A percentile compares a stretch with the other conserved stretches of the same genome.
Evolutionary conservation across 176 grass and related monocot species (phyloP).

Genomic region (Eragrostis curvula): DNA sequence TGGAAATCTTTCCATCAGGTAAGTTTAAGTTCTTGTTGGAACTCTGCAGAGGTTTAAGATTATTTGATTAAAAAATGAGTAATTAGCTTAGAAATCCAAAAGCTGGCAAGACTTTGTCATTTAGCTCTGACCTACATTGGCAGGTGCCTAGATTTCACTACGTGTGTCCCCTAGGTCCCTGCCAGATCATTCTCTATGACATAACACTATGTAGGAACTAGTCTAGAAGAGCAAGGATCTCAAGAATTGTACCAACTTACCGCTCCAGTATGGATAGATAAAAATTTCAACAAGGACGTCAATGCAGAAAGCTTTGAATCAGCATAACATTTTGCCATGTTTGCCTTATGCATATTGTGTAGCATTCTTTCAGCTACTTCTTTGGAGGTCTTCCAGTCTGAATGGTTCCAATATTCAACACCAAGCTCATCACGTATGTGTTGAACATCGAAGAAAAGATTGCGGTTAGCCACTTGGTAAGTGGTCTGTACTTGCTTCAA

Average conservation of each 20-base stretch:
- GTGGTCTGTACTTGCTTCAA: conserved; percentile 32
- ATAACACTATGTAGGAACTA: conserved; percentile 6
- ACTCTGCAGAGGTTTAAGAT: conserved; percentile 35
- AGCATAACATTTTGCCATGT: conserved; percentile 59
- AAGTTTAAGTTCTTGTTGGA: conserved; percentile 40
- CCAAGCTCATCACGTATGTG: conserved; percentile 64
- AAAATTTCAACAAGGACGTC: conserved; percentile 64
- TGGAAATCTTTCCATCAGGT: conserved; percentile 55
- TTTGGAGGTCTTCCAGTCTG: conserved; percentile 61
- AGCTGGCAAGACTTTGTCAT: not conserved
- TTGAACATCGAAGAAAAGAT: conserved; percentile 62
- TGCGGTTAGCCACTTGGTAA: conserved; percentile 27
- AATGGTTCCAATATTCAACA: conserved; percentile 71
- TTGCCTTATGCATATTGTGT: conserved; percentile 63
- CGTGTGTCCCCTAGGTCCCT: not conserved
- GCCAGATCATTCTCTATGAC: not conserved
- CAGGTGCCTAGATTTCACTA: conserved; percentile 2
- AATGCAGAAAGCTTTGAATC: conserved; percentile 70
- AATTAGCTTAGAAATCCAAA: not conserved
- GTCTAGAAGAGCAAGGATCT: conserved; percentile 26
- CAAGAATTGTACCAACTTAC: conserved; percentile 55
- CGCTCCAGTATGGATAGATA: conserved; percentile 77
- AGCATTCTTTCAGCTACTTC: conserved; percentile 78
- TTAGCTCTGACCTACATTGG: conserved; percentile 11
- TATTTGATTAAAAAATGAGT: conserved; percentile 18